Evolutionary conservation across 495 filamentous ascomycete species (phyloP).

Genomic region (Copromyces sp.): DNA sequence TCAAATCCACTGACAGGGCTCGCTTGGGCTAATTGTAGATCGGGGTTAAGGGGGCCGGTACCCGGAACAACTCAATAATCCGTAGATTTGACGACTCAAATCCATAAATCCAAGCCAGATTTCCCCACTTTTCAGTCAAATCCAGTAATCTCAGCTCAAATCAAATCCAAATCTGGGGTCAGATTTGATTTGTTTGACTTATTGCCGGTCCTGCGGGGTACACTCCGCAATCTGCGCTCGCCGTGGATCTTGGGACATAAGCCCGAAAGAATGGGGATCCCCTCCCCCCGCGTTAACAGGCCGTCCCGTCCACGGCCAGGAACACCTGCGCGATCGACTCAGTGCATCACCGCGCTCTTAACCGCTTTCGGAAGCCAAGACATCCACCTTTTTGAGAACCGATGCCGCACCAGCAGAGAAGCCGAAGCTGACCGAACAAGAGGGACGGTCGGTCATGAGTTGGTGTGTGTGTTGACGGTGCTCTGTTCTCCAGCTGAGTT

Average conservation of each 20-base stretch:
- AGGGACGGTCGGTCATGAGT: background rate
- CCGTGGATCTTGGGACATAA: background rate
- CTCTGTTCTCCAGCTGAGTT: background rate
- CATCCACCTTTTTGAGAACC: background rate
- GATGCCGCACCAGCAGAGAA: background rate
- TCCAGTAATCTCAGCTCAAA: too few relatives aligned
- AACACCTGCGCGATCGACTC: background rate
- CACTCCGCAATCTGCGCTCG: background rate
- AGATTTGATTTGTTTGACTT: too few relatives aligned
- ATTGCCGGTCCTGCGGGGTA: too few relatives aligned
- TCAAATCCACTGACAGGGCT: too few relatives aligned
- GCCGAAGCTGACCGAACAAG: background rate
- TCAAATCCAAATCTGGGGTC: too few relatives aligned
- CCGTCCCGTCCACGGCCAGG: background rate
- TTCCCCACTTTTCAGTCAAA: too few relatives aligned
- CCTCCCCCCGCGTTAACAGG: background rate
- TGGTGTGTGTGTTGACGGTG: background rate
- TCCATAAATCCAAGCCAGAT: too few relatives aligned
- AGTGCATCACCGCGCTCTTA: background rate
- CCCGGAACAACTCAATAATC: too few relatives aligned
- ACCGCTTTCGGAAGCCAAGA: background rate
- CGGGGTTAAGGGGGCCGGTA: too few relatives aligned
- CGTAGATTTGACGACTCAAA: too few relatives aligned
- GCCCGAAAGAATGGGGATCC: background rate
- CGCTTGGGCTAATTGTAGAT: too few relatives aligned